Conservation (phyloP, 352 stramenopile species). For the Aphanomyces invadans region DNA sequence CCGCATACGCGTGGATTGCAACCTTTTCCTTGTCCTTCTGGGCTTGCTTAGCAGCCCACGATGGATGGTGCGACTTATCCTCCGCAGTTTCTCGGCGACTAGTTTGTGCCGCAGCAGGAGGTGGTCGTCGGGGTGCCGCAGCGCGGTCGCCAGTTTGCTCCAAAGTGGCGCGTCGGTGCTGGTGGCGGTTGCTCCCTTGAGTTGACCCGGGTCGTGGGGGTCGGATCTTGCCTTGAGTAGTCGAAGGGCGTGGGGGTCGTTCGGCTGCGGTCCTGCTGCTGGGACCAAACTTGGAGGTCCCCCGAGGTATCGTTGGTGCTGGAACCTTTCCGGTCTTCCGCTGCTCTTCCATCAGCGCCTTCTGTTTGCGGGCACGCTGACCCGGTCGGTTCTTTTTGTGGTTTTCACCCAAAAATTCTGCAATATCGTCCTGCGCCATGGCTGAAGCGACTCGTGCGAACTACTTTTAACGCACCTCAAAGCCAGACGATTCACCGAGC, state of each 20-base stretch:
- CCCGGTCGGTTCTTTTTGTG: slow-evolving; percentile 82
- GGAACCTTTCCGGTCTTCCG: slow-evolving; percentile 32
- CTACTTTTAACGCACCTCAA: neutral
- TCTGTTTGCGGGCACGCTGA: slow-evolving; percentile 69
- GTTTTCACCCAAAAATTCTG: slow-evolving; percentile 75
- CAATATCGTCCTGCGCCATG: slow-evolving; percentile 59
- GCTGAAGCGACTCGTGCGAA: too few relatives aligned
- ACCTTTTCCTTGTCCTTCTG: slow-evolving; percentile 78
- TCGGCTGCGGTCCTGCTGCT: slow-evolving; percentile 7
- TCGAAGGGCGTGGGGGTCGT: neutral
- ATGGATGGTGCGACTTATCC: slow-evolving; percentile 26
- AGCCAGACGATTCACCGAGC: neutral
- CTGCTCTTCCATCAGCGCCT: slow-evolving; percentile 67
- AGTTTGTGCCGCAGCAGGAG: neutral
- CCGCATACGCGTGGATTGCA: slow-evolving; percentile 52
- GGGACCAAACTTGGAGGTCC: neutral
- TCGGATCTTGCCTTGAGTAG: neutral
- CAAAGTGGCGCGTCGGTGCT: slow-evolving; percentile 16
- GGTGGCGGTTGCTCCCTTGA: slow-evolving; percentile 26
- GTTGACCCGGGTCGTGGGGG: neutral
- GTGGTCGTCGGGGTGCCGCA: neutral
- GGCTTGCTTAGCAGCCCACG: slow-evolving; percentile 72
- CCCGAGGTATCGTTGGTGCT: slow-evolving; percentile 29
- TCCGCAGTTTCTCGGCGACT: slow-evolving; percentile 3
- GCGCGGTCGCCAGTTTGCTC: neutral